These are phyloP conservation scores for Penicillium salamii DNA, from an alignment of 495 filamentous ascomycete genomes.

Conservation along the genomic window DNA sequence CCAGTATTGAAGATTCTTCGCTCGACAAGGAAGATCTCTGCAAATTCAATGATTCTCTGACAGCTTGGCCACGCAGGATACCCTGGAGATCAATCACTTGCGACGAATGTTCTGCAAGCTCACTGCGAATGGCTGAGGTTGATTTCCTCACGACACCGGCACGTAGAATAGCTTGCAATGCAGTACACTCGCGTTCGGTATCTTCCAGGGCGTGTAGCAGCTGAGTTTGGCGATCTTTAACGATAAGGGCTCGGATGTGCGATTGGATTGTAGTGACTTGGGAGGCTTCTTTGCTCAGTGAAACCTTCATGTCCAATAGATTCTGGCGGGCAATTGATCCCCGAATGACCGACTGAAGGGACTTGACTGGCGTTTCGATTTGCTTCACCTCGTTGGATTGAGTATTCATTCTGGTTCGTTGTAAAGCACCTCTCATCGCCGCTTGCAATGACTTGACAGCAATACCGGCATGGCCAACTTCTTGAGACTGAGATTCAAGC, in stretches of 20 bases:
- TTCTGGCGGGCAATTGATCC: constrained; percentile 46
- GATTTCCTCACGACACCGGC: constrained; percentile 32
- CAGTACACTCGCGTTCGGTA: constrained; percentile 20
- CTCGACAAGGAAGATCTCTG: constrained; percentile 31
- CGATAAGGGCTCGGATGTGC: constrained; percentile 34
- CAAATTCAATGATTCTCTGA: constrained; percentile 34
- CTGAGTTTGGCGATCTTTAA: constrained; percentile 27
- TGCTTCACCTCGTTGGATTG: constrained; percentile 52
- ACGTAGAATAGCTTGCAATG: constrained; percentile 43
- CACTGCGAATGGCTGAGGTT: constrained; percentile 23
- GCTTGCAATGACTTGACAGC: constrained; percentile 42
- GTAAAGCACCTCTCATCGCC: constrained; percentile 57
- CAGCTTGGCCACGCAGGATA: constrained; percentile 26
- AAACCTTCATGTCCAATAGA: constrained; percentile 30
- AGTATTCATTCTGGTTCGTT: constrained; percentile 38
- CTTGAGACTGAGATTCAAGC: constrained; percentile 49
- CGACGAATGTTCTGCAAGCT: constrained; percentile 28
- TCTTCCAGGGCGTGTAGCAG: constrained; percentile 32
- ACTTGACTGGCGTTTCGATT: constrained; percentile 23
- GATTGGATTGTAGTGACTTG: constrained; percentile 49
- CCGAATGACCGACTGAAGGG: constrained; percentile 48
- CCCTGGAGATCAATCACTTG: constrained; percentile 33
- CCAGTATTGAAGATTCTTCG: constrained; percentile 33
- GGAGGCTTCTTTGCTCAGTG: constrained; percentile 27
- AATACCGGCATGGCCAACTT: constrained; percentile 31